These are phyloP conservation scores for Vitis hybrid DNA, from an alignment of 177 flowering plant genomes.

Conservation along the genomic window DNA sequence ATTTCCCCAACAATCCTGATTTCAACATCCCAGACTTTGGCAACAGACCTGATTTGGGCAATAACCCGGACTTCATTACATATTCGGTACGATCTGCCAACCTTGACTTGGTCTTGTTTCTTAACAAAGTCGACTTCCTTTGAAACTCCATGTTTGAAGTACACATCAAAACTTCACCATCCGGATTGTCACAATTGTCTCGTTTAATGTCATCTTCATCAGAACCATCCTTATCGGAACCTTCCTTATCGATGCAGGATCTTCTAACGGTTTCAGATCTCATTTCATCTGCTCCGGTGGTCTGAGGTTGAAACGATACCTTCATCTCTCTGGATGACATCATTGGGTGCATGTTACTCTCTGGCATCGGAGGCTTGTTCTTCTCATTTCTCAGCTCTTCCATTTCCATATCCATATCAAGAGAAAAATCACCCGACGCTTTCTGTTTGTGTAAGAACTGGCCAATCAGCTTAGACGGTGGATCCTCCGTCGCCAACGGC, in stretches of 20 bases:
- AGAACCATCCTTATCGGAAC: no score
- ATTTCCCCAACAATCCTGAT: conserved; percentile 33
- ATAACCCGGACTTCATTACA: no score
- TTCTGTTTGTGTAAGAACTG: conserved; percentile 40
- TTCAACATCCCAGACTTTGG: conserved; percentile 24
- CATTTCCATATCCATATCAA: conserved; percentile 60
- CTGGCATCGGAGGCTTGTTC: conserved; percentile 13
- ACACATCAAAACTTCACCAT: conserved; percentile 39
- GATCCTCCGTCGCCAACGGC: conserved; percentile 21
- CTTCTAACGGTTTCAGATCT: no score
- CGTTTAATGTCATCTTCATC: no score
- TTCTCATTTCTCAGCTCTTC: conserved; percentile 24
- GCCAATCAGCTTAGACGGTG: conserved; percentile 45
- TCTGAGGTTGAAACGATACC: conserved; percentile 23
- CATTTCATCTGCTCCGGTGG: no score
- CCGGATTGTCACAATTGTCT: background rate
- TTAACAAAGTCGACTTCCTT: conserved; percentile 18
- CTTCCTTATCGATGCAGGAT: no score
- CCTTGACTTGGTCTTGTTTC: conserved; percentile 46
- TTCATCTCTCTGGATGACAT: conserved; percentile 12
- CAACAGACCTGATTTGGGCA: background rate
- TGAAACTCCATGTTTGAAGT: conserved; percentile 34
- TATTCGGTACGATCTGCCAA: conserved; percentile 31
- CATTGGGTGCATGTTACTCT: conserved; percentile 7
- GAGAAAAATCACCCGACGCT: conserved; percentile 27